Base-by-base conservation (phyloP, 2,329 filamentous ascomycete species). In the Teratosphaeria nubilosa region DNA sequence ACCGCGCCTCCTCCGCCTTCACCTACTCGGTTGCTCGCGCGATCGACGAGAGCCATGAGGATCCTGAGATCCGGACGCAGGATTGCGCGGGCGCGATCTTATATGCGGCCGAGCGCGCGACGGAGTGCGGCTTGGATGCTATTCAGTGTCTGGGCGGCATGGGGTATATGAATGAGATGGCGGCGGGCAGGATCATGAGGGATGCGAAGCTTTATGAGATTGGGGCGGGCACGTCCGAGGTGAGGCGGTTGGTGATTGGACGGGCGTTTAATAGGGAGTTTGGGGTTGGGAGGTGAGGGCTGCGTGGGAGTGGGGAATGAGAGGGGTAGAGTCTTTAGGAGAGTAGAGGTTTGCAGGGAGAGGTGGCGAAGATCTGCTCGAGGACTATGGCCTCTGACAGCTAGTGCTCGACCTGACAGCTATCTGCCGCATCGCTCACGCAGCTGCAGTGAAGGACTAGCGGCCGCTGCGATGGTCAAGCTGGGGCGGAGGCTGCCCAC, bases 101-200 rank as follows among this genome's bases (percentile, higher is more conserved):
- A 63, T 96, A 95, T 74, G 91, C 92, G 1, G 91, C 91, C 0
- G 92, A 97, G 77, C 77, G 91, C 34, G 92, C 91, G 11, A 95
- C 89, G 0, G 90, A 96, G 75, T 89, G 86, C 60, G 82, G 90
- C 0, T 80, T 95, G 31, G 91, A 96, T 74, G 89, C 88, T 52
- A 89, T 97, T 59, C 94, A 99, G 75, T 80, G 96, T 60, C 82
- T 99, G 69, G 94, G 94, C 20, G 94, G 92, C 0, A 97, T 92
- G 84, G 92, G 92, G 0, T 97, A 97, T 70, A 84, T 95, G 65
- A 95, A 96, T 73, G 94, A 99, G 76, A 90, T 97, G 77, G 86
- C 90, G 0, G 91, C 90, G 0, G 95, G 91, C 24, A 80, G 92
- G 63, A 80, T 97, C 64, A 75, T 97, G 66, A 77, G 94, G 69